These are phyloP conservation scores for Nosema muscidifuracis DNA, from an alignment of 371 early-diverging fungal genomes.

Conservation along the genomic window DNA sequence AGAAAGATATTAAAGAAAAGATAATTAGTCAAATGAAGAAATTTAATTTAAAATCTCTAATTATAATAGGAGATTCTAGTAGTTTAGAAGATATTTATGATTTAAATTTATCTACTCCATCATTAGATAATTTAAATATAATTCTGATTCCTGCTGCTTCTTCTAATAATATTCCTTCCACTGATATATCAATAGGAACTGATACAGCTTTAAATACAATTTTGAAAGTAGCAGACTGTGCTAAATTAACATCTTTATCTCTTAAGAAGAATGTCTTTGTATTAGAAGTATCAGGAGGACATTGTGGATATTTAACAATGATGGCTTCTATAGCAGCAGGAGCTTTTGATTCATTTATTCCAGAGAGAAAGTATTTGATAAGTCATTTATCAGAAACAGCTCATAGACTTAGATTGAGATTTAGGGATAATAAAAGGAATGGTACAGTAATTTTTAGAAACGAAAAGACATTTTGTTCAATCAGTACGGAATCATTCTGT, in stretches of 20 bases:
- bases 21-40: conserved; percentile 83
- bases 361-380: conserved; percentile 63
- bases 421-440: conserved; percentile 33
- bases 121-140: conserved; percentile 68
- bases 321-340: conserved; percentile 79
- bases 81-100: conserved; percentile 68
- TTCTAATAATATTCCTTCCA: conserved; percentile 93
- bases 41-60: conserved; percentile 72
- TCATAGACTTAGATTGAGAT: conserved; percentile 45
- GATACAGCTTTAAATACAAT: conserved; percentile 94
- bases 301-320: conserved; percentile 85
- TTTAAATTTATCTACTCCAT: too few relatives aligned
- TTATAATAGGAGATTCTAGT: conserved; percentile 89
- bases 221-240: conserved; percentile 79
- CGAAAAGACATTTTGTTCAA: conserved; percentile 40
- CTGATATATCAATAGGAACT: conserved; percentile 83
- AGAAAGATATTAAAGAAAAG: conserved; percentile 64
- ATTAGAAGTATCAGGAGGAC: conserved; percentile 92
- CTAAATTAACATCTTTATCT: conserved; percentile 79
- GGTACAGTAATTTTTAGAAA: conserved; percentile 52
- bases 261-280: conserved; percentile 83
- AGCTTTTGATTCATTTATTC: conserved; percentile 84
- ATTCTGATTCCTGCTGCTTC: conserved; percentile 87
- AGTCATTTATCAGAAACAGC: conserved; percentile 48
- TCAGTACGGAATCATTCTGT: conserved; percentile 72